These are phyloP conservation scores for Ottelia alismoides DNA, from an alignment of 106 monocot species.

Conservation along the genomic window DNA sequence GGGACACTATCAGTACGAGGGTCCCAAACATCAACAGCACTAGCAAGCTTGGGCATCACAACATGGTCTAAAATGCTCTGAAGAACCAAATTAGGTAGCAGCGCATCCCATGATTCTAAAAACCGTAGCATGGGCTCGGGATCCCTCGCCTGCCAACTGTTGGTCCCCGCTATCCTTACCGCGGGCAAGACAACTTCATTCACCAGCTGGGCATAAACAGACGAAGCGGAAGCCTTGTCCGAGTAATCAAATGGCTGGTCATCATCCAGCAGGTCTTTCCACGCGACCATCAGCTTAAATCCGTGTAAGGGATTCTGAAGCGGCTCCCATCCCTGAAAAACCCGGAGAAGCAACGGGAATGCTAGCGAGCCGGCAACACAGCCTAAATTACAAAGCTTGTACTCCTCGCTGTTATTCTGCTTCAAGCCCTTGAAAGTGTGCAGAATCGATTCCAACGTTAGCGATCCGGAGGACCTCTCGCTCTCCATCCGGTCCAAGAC, in stretches of 20 bases:
- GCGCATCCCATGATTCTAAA: conserved; percentile 45
- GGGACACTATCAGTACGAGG: conserved; percentile 49
- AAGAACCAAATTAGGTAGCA: conserved; percentile 47
- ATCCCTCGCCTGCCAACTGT: conserved; percentile 63
- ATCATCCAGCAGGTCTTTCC: conserved; percentile 46
- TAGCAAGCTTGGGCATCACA: conserved; percentile 63
- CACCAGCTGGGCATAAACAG: conserved; percentile 45
- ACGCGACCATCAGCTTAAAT: conserved; percentile 31
- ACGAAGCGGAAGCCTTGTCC: conserved; percentile 13
- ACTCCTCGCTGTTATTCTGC: conserved; percentile 35
- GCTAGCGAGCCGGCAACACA: conserved; percentile 51
- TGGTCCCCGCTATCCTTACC: conserved; percentile 52
- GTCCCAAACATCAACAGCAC: conserved; percentile 52
- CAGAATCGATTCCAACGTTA: conserved; percentile 46
- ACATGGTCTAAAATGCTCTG: too few relatives aligned
- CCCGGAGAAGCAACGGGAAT: conserved; percentile 37
- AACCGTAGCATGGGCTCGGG: conserved; percentile 74
- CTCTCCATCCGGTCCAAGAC: conserved; percentile 24
- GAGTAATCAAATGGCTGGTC: conserved; percentile 56
- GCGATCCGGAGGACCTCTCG: conserved; percentile 27
- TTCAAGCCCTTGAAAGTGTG: conserved; percentile 36
- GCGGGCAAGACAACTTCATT: conserved; percentile 57
- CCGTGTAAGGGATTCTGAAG: conserved; percentile 54
- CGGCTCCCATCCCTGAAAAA: conserved; percentile 69
- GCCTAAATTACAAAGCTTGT: conserved; percentile 51